Conservation (phyloP, 2,329 filamentous ascomycete species). For the Aspergillus fischeri region DNA sequence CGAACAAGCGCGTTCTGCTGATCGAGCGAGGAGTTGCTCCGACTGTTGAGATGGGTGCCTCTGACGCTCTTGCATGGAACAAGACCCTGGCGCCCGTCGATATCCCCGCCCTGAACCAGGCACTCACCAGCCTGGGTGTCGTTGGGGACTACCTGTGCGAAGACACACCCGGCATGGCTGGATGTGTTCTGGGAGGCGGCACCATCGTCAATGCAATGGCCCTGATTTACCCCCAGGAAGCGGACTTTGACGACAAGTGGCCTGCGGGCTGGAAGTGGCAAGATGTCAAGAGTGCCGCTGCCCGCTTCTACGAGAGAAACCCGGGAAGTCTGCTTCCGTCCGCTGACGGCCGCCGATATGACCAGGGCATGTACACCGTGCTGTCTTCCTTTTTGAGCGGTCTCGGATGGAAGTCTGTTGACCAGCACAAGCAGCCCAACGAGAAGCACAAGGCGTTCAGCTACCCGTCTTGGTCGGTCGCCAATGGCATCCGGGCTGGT, state of each 20-base stretch:
- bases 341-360: constrained; percentile 61
- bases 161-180: constrained; percentile 16
- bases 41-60: constrained; percentile 10
- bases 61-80: constrained; percentile 17
- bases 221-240: constrained; percentile 44
- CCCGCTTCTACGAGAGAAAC: constrained; percentile 63
- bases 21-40: constrained; percentile 16
- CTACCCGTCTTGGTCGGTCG: constrained; percentile 63
- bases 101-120: constrained; percentile 14
- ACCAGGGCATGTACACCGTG: constrained; percentile 61
- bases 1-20: constrained; percentile 17
- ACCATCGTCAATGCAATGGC: constrained; percentile 17
- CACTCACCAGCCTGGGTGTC: constrained; percentile 9
- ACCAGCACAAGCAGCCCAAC: constrained; percentile 55
- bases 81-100: constrained; percentile 13
- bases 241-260: constrained; percentile 69
- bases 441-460: constrained; percentile 63
- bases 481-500: constrained; percentile 61
- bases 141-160: constrained; percentile 16
- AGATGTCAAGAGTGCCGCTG: constrained; percentile 58
- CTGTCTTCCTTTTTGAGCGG: constrained; percentile 55
- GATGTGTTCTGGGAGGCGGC: constrained; percentile 17
- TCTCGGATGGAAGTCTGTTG: constrained; percentile 60
- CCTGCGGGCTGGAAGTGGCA: constrained; percentile 64
- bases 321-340: constrained; percentile 65